A percentile compares a stretch with the other conserved stretches of the same genome.
These are phyloP conservation scores for Scedosporium aurantiacum DNA, from an alignment of 2,329 filamentous ascomycete species.

Conservation along the genomic window DNA sequence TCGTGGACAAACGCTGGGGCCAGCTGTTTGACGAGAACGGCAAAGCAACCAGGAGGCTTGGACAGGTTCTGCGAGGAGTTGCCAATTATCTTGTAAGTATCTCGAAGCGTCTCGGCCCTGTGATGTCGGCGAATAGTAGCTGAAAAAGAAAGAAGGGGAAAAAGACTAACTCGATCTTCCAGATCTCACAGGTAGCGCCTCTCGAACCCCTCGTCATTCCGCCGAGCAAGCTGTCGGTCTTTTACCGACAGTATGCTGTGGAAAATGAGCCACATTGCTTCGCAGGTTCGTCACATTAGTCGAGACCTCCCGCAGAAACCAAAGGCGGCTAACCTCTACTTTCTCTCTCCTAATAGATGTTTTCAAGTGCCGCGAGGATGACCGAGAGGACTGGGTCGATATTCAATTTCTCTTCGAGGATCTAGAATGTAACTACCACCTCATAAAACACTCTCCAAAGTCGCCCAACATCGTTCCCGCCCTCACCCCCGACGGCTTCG, in stretches of 20 bases:
- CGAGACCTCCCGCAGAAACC: not conserved
- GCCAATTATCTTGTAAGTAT: constrained; percentile 58
- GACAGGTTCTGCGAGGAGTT: constrained; percentile 61
- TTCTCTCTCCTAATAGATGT: constrained; percentile 55
- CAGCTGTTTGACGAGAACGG: constrained; percentile 59
- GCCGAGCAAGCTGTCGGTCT: constrained; percentile 62
- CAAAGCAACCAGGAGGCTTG: constrained; percentile 55
- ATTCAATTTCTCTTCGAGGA: constrained; percentile 47
- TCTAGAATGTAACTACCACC: constrained; percentile 50
- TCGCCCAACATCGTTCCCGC: constrained; percentile 49
- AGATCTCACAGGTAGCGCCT: constrained; percentile 3
- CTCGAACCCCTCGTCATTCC: constrained; percentile 49
- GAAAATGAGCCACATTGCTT: constrained; percentile 59
- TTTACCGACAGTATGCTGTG: constrained; percentile 58
- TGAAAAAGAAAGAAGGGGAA: not conserved
- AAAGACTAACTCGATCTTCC: not conserved
- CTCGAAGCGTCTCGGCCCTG: not conserved
- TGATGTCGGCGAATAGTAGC: not conserved
- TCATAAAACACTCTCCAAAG: constrained; percentile 45
- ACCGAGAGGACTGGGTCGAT: constrained; percentile 11
- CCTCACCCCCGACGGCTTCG: constrained; percentile 57
- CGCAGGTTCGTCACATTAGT: constrained; percentile 36
- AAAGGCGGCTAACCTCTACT: constrained; percentile 16
- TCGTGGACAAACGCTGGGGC: constrained; percentile 66
- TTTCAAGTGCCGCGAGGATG: constrained; percentile 29